Conservation (phyloP, 179 eudicot genomes). For the Beta macrorhiza region DNA sequence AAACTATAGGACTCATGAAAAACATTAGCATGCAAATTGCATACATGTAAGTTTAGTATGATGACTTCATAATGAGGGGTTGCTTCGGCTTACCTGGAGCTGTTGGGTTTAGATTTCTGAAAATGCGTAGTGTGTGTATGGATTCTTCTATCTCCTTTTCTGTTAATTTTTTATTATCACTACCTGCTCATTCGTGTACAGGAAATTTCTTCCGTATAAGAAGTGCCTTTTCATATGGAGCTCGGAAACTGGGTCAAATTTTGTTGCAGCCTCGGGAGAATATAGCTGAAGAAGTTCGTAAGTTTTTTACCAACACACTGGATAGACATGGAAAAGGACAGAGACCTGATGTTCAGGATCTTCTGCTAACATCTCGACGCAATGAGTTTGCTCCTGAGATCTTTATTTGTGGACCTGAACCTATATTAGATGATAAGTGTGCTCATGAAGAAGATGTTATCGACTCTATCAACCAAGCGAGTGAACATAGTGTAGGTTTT, state of each 20-base stretch:
- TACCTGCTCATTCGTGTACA: slow-evolving; percentile 23
- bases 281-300: slow-evolving; percentile 57
- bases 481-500: slow-evolving; percentile 20
- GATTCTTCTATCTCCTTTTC: neutral
- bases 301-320: slow-evolving; percentile 74
- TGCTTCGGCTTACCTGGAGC: neutral
- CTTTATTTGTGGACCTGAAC: slow-evolving; percentile 20
- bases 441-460: slow-evolving; percentile 25
- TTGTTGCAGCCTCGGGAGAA: slow-evolving; percentile 53
- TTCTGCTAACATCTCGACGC: slow-evolving; percentile 26
- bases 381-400: slow-evolving; percentile 30
- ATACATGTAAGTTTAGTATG: neutral
- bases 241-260: slow-evolving; percentile 71
- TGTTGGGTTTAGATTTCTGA: neutral
- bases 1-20: neutral
- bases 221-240: slow-evolving; percentile 87
- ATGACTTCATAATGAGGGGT: neutral
- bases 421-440: slow-evolving; percentile 31
- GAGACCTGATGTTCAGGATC: slow-evolving; percentile 74
- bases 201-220: slow-evolving; percentile 87
- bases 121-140: neutral
- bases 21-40: neutral
- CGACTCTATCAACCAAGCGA: slow-evolving; percentile 12
- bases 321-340: slow-evolving; percentile 72
- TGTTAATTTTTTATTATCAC: neutral